Evolutionary conservation across 768 basidiomycete genomes (phyloP).

Genomic region (Mrakia frigida): DNA sequence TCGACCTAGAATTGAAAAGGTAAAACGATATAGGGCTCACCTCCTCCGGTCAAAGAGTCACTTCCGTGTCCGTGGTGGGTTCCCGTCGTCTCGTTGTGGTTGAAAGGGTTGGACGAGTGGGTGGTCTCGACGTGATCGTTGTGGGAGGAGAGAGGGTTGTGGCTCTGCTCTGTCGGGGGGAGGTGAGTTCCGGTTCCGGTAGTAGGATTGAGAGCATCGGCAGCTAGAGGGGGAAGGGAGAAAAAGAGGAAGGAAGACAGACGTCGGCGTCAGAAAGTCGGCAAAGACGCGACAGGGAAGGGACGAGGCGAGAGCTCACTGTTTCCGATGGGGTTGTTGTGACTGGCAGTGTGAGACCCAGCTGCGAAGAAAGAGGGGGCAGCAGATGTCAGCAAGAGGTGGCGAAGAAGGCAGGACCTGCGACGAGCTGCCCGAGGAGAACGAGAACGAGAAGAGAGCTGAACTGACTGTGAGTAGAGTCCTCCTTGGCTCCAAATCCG

Average conservation of each 20-base stretch:
- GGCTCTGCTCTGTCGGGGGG: not conserved
- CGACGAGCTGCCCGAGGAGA: too few relatives aligned
- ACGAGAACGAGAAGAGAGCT: not conserved
- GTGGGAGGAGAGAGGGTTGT: not conserved
- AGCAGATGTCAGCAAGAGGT: not conserved
- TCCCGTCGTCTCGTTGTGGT: slow-evolving; percentile 9
- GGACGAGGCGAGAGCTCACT: not conserved
- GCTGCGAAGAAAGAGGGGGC: not conserved
- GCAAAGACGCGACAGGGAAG: not conserved
- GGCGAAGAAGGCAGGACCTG: too few relatives aligned
- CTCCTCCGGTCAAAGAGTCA: not conserved
- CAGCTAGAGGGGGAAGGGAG: not conserved
- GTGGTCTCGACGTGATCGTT: not conserved
- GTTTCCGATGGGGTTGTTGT: slow-evolving; percentile 4
- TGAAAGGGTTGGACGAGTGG: not conserved
- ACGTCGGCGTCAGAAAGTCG: not conserved
- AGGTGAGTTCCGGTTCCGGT: not conserved
- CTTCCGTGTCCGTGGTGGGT: not conserved
- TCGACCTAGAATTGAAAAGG: too few relatives aligned
- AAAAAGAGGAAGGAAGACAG: not conserved
- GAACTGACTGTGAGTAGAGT: not conserved
- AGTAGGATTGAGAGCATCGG: not conserved
- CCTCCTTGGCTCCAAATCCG: not conserved
- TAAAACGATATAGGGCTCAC: too few relatives aligned
- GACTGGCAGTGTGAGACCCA: not conserved